A percentile compares a stretch with the other conserved stretches of the same genome.
These are phyloP conservation scores for Ramicandelaber brevisporus DNA, from an alignment of 192 early-diverging fungal species.

Conservation along the genomic window DNA sequence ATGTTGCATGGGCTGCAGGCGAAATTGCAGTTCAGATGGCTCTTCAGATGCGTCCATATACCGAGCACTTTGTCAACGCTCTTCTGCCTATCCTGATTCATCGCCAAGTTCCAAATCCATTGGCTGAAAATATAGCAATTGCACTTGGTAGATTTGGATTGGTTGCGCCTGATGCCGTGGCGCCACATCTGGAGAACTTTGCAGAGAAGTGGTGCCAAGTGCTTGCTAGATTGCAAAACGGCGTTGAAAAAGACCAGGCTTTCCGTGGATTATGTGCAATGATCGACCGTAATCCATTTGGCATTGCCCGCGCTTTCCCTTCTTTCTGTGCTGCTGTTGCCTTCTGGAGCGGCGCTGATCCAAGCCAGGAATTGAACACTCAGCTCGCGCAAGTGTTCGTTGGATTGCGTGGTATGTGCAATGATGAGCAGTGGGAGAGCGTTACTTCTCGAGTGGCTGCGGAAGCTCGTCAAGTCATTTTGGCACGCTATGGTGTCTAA, in stretches of 20 bases:
- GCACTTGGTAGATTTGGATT: conserved; percentile 90
- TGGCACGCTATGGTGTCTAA: too few species aligned
- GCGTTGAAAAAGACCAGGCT: conserved; percentile 90
- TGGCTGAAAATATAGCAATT: conserved; percentile 89
- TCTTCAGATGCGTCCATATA: conserved; percentile 54
- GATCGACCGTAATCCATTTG: conserved; percentile 75
- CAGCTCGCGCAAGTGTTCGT: conserved; percentile 17
- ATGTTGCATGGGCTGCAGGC: conserved; percentile 92
- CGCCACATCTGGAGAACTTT: conserved; percentile 66
- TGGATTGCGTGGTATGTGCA: too few species aligned
- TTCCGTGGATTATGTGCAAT: conserved; percentile 85
- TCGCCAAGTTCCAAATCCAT: conserved; percentile 33
- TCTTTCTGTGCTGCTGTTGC: conserved; percentile 60
- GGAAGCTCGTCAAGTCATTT: too few species aligned
- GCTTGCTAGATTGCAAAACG: conserved; percentile 64
- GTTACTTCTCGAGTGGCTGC: too few species aligned
- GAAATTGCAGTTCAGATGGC: conserved; percentile 81
- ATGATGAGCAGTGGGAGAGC: too few species aligned
- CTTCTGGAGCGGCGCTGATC: conserved; percentile 39
- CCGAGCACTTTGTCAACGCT: conserved; percentile 53
- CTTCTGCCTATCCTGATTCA: conserved; percentile 58
- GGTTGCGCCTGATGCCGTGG: conserved; percentile 56
- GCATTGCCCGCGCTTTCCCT: conserved; percentile 36
- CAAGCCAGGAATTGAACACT: too few species aligned
- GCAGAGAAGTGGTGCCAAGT: conserved; percentile 59